Base-by-base conservation (phyloP, 2,329 filamentous ascomycete species). In the Xylariaceae sp. region DNA sequence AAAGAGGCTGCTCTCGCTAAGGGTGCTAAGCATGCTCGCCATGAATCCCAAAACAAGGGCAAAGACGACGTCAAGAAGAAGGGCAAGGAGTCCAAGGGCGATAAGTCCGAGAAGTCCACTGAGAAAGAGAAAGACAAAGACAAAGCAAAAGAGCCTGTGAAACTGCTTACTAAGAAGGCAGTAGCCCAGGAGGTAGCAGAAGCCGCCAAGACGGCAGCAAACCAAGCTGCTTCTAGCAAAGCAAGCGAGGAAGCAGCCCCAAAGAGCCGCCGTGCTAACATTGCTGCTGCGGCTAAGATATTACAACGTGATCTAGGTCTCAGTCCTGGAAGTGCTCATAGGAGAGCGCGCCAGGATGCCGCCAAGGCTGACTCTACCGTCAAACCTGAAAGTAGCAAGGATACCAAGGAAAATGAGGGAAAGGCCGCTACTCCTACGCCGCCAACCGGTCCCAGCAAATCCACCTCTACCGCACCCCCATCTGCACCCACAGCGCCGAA, bases 271-370 rank as follows among this genome's bases (percentile, higher is more conserved):
- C 78, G 83, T 37, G 81, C 82, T 5, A 83, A 81, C n/a, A 87
- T 88, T 49, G 79, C 85, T 26, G 83, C 85, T 7, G 86, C 87
- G 9, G 86, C 86, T 9, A 81, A 85, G 14, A 85, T 89, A 50
- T 67, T 90, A 16, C 86, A 88, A 69, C 82, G 87, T 29, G 87
- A 90, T 60, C 77, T 89, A 16, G 86, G 86, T 17, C 78, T 89
- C 1, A 87, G 83, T 56, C 83, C 85, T 9, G 84, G 84, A 33
- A 85, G 82, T 65, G 83, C 86, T 12, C 83, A 87, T 69, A 78
- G 86, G 56, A 82, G 82, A 67, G 83, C 83, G 14, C 81, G 84
- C 6, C 81, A 83, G 58, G 82, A 86, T 64, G 82, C 81, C 46
- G 80, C 82, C 11, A 85, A 86, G 70, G 78, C 81, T 1, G 83